These are phyloP conservation scores for Themeda triandra DNA, from an alignment of 176 grass and related monocot genomes.

Conservation along the genomic window DNA sequence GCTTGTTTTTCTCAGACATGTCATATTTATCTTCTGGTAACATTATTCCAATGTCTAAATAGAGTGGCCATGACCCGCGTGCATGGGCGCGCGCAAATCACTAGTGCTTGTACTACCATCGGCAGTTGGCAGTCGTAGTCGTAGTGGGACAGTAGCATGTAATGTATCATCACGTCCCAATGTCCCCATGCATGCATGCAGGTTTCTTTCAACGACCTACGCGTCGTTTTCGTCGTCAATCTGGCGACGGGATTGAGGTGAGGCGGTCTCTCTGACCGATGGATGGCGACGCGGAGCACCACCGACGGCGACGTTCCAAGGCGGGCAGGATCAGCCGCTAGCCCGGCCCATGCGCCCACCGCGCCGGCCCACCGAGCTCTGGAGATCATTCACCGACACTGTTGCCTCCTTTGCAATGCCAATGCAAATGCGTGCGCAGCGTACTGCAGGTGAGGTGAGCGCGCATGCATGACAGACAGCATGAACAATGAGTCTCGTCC, in stretches of 20 bases:
- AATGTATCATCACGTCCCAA: neutral
- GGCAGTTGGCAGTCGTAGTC: too few relatives aligned
- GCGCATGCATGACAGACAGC: neutral
- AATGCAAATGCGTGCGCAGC: neutral
- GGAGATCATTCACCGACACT: neutral
- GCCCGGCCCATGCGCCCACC: too few relatives aligned
- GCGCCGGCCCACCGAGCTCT: neutral
- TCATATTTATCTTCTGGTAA: too few relatives aligned
- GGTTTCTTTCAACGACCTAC: neutral
- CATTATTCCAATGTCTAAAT: too few relatives aligned
- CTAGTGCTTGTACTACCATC: too few relatives aligned
- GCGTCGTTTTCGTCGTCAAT: neutral
- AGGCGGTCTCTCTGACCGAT: neutral
- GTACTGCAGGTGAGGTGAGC: neutral
- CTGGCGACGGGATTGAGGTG: conserved; percentile 12
- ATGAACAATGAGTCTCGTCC: neutral
- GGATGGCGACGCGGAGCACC: conserved; percentile 14
- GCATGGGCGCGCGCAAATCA: too few relatives aligned
- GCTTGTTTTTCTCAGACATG: too few relatives aligned
- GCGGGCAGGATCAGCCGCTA: neutral
- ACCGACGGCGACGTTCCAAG: conserved; percentile 27
- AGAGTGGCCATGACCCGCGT: too few relatives aligned
- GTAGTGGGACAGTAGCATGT: too few relatives aligned
- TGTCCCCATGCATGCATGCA: too few relatives aligned
- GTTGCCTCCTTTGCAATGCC: neutral